Conservation (phyloP, 2,329 filamentous ascomycete species). For the Dactylonectria estremocensis region DNA sequence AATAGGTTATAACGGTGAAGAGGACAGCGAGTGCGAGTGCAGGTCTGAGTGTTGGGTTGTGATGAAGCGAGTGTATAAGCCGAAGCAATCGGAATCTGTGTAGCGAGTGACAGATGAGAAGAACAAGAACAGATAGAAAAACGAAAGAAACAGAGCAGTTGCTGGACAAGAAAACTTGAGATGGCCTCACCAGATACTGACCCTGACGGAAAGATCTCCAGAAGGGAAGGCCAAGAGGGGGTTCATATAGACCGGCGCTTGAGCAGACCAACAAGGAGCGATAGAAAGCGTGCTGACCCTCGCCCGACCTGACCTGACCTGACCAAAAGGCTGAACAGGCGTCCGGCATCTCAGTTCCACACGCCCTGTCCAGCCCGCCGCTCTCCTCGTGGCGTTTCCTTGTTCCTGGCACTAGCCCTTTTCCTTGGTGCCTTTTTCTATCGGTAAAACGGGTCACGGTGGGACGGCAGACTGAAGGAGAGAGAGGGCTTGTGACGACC, state of each 20-base stretch:
- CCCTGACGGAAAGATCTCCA: neutral
- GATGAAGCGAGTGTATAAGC: constrained; percentile 18
- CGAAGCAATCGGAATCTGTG: constrained; percentile 9
- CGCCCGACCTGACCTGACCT: neutral
- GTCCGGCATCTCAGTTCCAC: constrained; percentile 17
- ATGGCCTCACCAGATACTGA: constrained; percentile 15
- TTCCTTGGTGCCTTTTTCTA: neutral
- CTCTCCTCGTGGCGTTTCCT: neutral
- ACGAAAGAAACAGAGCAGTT: constrained; percentile 24
- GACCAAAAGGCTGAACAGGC: neutral
- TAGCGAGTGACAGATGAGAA: constrained; percentile 19
- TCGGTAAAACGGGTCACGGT: no score
- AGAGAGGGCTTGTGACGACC: neutral
- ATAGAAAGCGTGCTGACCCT: neutral
- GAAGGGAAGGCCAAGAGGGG: constrained; percentile 1
- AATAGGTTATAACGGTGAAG: neutral
- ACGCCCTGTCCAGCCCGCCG: neutral
- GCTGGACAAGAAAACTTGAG: constrained; percentile 9
- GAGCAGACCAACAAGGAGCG: constrained; percentile 12
- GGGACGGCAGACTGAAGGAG: no score
- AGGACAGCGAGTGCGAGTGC: constrained; percentile 3
- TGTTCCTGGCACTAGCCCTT: neutral
- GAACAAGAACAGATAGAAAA: constrained; percentile 18
- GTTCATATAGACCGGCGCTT: constrained; percentile 23
- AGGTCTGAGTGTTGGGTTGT: neutral